Conservation (phyloP, 371 early-diverging fungal genomes). For the Mortierella sp. region DNA sequence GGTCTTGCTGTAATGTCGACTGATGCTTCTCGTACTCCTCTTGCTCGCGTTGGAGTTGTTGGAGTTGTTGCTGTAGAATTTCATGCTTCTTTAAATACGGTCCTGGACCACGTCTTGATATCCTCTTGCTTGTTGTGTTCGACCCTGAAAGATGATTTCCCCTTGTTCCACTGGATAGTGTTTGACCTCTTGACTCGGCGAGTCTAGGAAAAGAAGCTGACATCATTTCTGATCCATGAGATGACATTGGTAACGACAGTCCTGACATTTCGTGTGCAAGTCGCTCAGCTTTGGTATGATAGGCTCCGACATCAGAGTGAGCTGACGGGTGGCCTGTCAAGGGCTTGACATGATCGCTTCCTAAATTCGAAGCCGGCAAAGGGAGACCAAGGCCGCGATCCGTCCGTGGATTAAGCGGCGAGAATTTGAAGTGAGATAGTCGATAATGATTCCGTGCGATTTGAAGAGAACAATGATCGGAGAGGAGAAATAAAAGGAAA, state of each 20-base stretch:
- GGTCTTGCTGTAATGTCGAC: conserved; percentile 2
- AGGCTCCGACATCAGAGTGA: background rate
- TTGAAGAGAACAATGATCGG: background rate
- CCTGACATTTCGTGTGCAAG: conserved; percentile 9
- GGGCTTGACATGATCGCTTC: background rate
- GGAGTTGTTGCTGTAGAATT: conserved; percentile 40
- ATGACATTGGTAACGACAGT: background rate
- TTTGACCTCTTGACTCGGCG: background rate
- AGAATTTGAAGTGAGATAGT: no score
- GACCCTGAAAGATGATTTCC: background rate
- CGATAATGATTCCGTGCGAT: background rate
- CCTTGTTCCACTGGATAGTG: background rate
- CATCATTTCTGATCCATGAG: no score
- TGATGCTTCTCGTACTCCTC: conserved; percentile 24
- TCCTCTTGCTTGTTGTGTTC: background rate
- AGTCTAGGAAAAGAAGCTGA: background rate
- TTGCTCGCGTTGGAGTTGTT: conserved; percentile 38
- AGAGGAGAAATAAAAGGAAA: conserved; percentile 3
- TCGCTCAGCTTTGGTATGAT: conserved; percentile 5
- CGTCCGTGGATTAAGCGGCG: no score
- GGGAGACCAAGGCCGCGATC: no score
- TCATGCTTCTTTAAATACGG: conserved; percentile 44
- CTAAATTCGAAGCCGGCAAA: no score
- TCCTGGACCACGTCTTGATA: conserved; percentile 11
- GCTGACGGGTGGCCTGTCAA: background rate